phyloP scores from a whole-genome alignment of 352 stramenopile species.

The Phytophthora tentaculata region DNA sequence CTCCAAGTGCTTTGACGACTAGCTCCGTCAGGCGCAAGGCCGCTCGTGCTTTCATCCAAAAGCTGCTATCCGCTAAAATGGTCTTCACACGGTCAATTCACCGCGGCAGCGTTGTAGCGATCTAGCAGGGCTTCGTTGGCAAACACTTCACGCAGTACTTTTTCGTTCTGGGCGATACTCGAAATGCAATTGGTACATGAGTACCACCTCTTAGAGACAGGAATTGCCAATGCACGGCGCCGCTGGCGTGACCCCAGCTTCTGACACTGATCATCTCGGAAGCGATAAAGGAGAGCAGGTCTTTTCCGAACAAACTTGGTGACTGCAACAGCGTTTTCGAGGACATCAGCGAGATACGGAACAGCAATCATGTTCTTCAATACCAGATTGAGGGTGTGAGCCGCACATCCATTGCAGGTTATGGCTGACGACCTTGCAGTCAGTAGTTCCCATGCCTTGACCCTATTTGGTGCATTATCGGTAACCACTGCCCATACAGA shows the following conservation, averaged over 20 bases:
- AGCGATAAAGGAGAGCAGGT: constrained; percentile 6
- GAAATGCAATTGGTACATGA: constrained; percentile 10
- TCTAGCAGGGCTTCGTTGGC: background rate
- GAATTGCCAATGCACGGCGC: background rate
- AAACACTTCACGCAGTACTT: constrained; percentile 6
- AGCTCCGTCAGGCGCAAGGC: too few species aligned
- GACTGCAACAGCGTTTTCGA: constrained; percentile 1
- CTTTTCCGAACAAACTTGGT: constrained; percentile 15
- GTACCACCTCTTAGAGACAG: constrained; percentile 21
- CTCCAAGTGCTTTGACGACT: too few species aligned
- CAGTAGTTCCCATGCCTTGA: constrained; percentile 6
- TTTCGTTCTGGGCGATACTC: constrained; percentile 9
- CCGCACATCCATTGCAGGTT: constrained; percentile 11
- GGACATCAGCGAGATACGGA: background rate
- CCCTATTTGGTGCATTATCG: constrained; percentile 13
- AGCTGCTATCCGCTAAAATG: background rate
- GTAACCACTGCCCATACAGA: constrained; percentile 6
- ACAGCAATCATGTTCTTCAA: constrained; percentile 4
- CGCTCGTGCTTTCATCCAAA: background rate
- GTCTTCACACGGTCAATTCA: background rate
- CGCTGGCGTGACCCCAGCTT: background rate
- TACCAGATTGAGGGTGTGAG: constrained; percentile 12
- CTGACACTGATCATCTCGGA: constrained; percentile 3
- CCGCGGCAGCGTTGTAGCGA: background rate
- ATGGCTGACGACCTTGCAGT: background rate